Evolutionary conservation across 805 yeast species (phyloP), one percentile per base, ranked within the genome.

Genomic region (Starmerella stigmatis): DNA sequence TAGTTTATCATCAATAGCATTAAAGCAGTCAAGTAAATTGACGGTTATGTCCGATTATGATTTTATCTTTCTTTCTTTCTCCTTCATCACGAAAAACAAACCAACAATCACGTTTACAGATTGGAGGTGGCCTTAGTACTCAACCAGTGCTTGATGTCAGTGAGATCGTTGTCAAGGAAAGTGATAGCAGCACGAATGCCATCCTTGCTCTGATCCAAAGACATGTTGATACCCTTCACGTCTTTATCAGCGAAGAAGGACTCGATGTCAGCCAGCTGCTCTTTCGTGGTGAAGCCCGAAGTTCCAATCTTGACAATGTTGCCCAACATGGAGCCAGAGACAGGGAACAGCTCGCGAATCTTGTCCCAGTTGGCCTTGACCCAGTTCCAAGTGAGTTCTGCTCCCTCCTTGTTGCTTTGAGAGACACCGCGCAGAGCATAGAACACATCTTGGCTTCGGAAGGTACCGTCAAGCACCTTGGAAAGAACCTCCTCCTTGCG

Each of bases 251-350:
- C 58, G 54, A 76, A 77, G 58, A 75, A 76, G 8, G 40, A 45
- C 27, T 59, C 59, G 76, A 69, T 78, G 73, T 70, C 72, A 19
- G 69, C 67, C 53, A 70, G 70, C 50, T 76, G 76, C 27, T 69
- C 74, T 29, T 64, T 61, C 44, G 74, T 73, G 23, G 86, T 72
- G 64, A 76, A 79, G 1, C 81, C 76, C 20, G 77, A 64, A 31
- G 83, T 72, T 39, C 79, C 66, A 28, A 81, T 51, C 26, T 71
- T 68, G 31, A 89, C 81, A 47, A 92, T 78, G 16, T 79, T 69
- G 17, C 89, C 81, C 56, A 89, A 70, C 84, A 86, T 76, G 20
- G 86, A 72, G 52, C 81, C 72, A 11, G 85, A 81, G 13, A 94
- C 85, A 42, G 96, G 95, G 60, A 86, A 73, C 57, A 72, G 68